These are phyloP conservation scores for Erythrophleum fordii DNA, from an alignment of 306 rosid species.

Conservation along the genomic window DNA sequence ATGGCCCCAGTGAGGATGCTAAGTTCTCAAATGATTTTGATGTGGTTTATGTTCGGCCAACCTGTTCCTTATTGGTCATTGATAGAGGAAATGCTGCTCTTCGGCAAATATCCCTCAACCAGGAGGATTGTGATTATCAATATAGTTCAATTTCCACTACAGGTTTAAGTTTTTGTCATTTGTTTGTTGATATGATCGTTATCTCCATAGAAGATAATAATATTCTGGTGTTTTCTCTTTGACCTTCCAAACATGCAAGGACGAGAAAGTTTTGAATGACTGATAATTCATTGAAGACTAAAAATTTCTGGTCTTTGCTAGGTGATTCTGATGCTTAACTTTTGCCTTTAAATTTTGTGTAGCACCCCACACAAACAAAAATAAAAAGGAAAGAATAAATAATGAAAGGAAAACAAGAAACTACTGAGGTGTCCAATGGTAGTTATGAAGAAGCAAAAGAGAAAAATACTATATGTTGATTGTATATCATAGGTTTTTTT, in stretches of 20 bases:
- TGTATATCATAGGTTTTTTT: neutral
- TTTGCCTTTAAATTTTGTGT: constrained; percentile 7
- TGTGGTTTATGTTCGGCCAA: constrained; percentile 75
- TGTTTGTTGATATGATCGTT: constrained; percentile 4
- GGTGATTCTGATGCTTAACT: constrained; percentile 29
- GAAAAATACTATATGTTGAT: constrained; percentile 7
- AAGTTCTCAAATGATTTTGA: constrained; percentile 97
- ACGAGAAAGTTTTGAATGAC: constrained; percentile 21
- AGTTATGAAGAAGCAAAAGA: constrained; percentile 12
- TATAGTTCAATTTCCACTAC: constrained; percentile 76
- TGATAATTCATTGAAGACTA: constrained; percentile 18
- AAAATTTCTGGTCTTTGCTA: constrained; percentile 5
- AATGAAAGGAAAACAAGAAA: neutral
- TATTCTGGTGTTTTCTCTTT: constrained; percentile 16
- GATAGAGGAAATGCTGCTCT: constrained; percentile 99
- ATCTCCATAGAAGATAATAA: constrained; percentile 7
- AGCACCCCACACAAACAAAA: neutral
- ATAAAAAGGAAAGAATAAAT: neutral
- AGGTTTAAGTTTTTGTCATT: constrained; percentile 56
- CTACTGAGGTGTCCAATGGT: neutral
- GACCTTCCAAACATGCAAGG: constrained; percentile 14
- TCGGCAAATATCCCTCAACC: constrained; percentile 80
- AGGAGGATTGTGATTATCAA: constrained; percentile 90
- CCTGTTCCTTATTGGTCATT: constrained; percentile 92
- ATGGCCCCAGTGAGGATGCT: constrained; percentile 98